These are phyloP conservation scores for Dothistroma pini DNA, from an alignment of 2,329 filamentous ascomycete species.

Conservation along the genomic window DNA sequence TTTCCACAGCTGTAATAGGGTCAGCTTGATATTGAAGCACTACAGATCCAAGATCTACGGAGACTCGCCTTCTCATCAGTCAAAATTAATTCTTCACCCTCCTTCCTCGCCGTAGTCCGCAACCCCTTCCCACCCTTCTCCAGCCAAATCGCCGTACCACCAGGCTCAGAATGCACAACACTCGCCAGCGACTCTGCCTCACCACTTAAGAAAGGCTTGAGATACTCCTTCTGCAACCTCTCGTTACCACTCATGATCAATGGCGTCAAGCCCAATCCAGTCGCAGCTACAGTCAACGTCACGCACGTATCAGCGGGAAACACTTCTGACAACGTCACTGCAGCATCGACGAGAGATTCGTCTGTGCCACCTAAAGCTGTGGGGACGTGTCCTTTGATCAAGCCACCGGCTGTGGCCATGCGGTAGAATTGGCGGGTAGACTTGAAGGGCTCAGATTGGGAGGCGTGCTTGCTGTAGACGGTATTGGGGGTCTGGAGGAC, in stretches of 20 bases:
- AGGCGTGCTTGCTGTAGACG: constrained; percentile 26
- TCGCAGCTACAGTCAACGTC: constrained; percentile 51
- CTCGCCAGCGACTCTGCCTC: constrained; percentile 48
- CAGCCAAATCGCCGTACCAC: constrained; percentile 51
- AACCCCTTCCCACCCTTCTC: constrained; percentile 50
- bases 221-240: constrained; percentile 43
- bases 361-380: constrained; percentile 46
- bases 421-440: constrained; percentile 48
- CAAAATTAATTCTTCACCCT: constrained; percentile 52
- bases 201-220: constrained; percentile 29
- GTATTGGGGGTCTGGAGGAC: constrained; percentile 27
- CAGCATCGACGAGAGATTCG: constrained; percentile 46
- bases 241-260: constrained; percentile 46
- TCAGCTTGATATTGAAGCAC: background rate
- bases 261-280: constrained; percentile 51
- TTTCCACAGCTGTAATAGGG: constrained; percentile 47
- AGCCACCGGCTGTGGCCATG: constrained; percentile 42
- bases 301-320: constrained; percentile 51
- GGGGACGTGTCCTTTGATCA: constrained; percentile 50
- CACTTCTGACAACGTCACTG: constrained; percentile 52
- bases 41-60: too few species aligned
- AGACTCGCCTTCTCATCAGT: constrained; percentile 51
- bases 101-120: constrained; percentile 46
- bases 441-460: constrained; percentile 44
- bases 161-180: constrained; percentile 52